phyloP scores from a whole-genome alignment of 2,329 filamentous ascomycete species.

The Macroventuria anomochaeta region DNA sequence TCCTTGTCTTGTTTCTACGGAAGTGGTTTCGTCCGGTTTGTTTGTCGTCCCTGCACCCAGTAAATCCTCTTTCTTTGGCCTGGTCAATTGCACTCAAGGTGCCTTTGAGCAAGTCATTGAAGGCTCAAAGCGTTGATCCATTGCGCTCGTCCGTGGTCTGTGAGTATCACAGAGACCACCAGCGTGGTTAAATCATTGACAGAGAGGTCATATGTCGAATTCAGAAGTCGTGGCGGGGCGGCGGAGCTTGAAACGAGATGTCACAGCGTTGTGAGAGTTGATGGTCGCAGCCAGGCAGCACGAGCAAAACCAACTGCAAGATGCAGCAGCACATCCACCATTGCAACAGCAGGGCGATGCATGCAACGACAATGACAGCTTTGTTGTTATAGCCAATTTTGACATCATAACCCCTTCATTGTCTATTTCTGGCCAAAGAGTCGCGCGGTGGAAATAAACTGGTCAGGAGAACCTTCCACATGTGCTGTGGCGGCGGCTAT shows the following conservation, averaged over 20 bases:
- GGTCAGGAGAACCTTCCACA: conserved; percentile 11
- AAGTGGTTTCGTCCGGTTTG: background rate
- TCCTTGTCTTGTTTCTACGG: background rate
- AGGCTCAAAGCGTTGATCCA: background rate
- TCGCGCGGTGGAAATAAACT: background rate
- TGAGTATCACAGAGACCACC: background rate
- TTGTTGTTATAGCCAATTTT: background rate
- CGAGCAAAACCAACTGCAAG: conserved; percentile 1
- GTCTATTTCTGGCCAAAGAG: conserved; percentile 6
- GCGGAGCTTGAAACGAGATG: conserved; percentile 10
- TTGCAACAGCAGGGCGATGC: conserved; percentile 1
- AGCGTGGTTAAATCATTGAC: background rate
- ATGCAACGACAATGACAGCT: conserved; percentile 2
- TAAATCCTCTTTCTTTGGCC: background rate
- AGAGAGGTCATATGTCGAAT: background rate
- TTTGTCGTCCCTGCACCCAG: background rate
- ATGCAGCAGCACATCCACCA: background rate
- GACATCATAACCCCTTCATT: background rate
- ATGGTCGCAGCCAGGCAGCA: conserved; percentile 8
- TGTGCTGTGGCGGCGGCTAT: conserved; percentile 10
- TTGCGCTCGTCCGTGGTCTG: background rate
- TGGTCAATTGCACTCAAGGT: background rate
- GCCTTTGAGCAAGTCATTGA: background rate
- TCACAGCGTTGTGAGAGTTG: conserved; percentile 7
- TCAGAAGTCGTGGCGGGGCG: background rate